Percentiles rank a stretch among this genome's conserved stretches.
Conservation (phyloP, 106 monocot species). For the Dioscorea dumetorum region DNA sequence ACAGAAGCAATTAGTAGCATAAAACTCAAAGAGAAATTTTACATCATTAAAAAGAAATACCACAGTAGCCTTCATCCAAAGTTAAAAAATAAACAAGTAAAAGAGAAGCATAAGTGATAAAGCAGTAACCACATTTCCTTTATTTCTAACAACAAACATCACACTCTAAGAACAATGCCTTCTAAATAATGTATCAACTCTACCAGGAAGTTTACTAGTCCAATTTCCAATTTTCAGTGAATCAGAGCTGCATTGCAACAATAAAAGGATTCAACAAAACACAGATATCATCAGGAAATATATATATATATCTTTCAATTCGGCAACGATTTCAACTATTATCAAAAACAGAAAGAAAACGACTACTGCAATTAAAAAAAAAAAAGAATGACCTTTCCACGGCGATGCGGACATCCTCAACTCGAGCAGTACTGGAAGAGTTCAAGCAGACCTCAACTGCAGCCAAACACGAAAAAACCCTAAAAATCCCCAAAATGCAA, state of each 20-base stretch:
- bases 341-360: constrained; percentile 3
- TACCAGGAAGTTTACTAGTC: neutral
- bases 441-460: constrained; percentile 93
- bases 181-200: neutral
- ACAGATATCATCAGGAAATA: neutral
- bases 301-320: neutral
- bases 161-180: too few relatives aligned
- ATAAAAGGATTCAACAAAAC: neutral
- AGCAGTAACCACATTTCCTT: neutral
- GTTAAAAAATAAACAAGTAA: neutral
- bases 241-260: neutral
- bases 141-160: too few relatives aligned
- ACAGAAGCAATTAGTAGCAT: neutral
- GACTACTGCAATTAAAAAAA: too few relatives aligned
- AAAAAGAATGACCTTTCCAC: constrained; percentile 62
- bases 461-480: neutral
- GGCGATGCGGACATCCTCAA: constrained; percentile 57
- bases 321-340: neutral
- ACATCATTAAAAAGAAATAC: too few relatives aligned
- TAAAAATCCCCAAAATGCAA: neutral
- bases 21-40: neutral
- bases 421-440: constrained; percentile 62
- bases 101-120: neutral
- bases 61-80: neutral
- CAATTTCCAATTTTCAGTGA: neutral